A percentile compares a stretch with the other conserved stretches of the same genome.
These are phyloP conservation scores for Noccaea caerulescens DNA, from an alignment of 345 rosid genomes.

Conservation along the genomic window DNA sequence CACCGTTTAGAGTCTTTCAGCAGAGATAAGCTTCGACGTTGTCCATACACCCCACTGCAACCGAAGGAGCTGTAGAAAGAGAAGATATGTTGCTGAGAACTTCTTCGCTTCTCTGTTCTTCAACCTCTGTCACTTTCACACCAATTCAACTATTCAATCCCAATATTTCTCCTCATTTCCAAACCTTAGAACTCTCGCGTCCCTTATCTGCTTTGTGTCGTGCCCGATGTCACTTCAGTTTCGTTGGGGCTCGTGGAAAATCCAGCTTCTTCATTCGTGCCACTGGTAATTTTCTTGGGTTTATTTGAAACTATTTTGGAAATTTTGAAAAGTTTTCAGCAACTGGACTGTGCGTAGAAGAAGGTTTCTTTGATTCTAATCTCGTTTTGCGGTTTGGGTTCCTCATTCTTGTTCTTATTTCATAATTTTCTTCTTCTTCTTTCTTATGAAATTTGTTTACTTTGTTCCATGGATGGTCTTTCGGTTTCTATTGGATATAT, in stretches of 20 bases:
- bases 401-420: constrained; percentile 11
- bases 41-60: constrained; percentile 10
- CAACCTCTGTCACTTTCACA: constrained; percentile 42
- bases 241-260: constrained; percentile 32
- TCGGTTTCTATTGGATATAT: neutral
- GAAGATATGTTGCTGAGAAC: constrained; percentile 50
- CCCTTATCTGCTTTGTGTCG: constrained; percentile 35
- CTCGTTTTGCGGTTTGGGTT: neutral
- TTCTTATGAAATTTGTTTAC: neutral
- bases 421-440: constrained; percentile 24
- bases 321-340: neutral
- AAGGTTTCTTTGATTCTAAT: neutral
- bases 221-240: constrained; percentile 37
- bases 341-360: neutral
- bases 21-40: neutral
- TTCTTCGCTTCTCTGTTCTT: constrained; percentile 51
- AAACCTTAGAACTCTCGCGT: constrained; percentile 13
- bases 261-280: constrained; percentile 44
- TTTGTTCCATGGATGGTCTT: neutral
- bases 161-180: constrained; percentile 18
- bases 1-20: neutral
- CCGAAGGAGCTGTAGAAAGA: neutral
- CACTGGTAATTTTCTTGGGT: constrained; percentile 45
- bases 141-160: constrained; percentile 28
- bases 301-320: neutral